Conservation (phyloP, 2,329 filamentous ascomycete genomes). For the Fusarium sulawesiense region DNA sequence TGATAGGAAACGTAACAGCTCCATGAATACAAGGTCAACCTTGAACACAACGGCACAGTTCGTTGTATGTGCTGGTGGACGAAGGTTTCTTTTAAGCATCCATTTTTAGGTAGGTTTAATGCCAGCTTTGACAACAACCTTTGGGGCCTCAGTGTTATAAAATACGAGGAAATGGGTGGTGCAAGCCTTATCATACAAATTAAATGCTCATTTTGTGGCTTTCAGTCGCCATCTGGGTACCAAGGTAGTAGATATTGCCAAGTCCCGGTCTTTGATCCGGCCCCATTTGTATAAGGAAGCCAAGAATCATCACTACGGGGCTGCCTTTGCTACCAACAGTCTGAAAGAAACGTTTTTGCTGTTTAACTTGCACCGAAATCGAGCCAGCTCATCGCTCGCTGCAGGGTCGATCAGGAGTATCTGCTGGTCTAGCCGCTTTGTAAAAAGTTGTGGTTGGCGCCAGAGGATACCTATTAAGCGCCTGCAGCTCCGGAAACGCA, state of each 20-base stretch:
- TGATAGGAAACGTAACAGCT: background rate
- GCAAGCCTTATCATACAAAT: background rate
- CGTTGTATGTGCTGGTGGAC: background rate
- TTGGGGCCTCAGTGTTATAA: background rate
- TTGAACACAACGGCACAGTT: background rate
- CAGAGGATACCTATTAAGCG: background rate
- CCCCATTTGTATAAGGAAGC: slow-evolving; percentile 30
- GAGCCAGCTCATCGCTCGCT: background rate
- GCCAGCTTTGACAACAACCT: background rate
- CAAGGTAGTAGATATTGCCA: slow-evolving; percentile 19
- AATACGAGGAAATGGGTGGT: background rate
- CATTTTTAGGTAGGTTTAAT: background rate
- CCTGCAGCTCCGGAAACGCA: background rate
- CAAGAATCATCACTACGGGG: slow-evolving; percentile 8
- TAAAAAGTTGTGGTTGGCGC: background rate
- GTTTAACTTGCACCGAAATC: background rate
- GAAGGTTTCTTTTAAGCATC: background rate
- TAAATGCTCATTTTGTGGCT: slow-evolving; percentile 36
- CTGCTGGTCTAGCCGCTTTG: background rate
- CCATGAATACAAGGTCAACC: background rate
- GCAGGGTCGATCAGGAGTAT: background rate
- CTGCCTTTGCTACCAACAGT: slow-evolving; percentile 15
- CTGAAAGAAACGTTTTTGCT: slow-evolving; percentile 13
- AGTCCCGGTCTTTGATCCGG: slow-evolving; percentile 30
- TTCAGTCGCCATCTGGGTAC: slow-evolving; percentile 38